A percentile compares a stretch with the other conserved stretches of the same genome.
Evolutionary conservation across 176 grass and related monocot genomes (phyloP).

Genomic region (Aegilops sharonensis): DNA sequence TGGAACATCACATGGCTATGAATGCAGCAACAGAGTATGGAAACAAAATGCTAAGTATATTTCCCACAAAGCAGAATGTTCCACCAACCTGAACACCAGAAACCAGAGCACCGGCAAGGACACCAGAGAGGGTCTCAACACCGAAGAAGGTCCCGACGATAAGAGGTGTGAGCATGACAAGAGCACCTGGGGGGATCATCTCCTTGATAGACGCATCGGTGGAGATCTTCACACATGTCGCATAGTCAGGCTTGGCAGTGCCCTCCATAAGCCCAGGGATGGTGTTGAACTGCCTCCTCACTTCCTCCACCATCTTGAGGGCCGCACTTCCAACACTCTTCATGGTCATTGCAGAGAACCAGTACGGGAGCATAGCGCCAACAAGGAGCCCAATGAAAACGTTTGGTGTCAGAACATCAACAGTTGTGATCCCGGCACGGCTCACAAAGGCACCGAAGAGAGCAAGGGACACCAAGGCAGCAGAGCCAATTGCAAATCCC

Average conservation of each 20-base stretch:
- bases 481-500: constrained; percentile 94
- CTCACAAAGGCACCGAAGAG: constrained; percentile 95
- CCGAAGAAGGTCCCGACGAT: constrained; percentile 83
- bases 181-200: constrained; percentile 89
- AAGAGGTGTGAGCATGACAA: constrained; percentile 90
- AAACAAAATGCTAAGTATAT: not conserved
- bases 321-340: constrained; percentile 93
- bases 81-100: constrained; percentile 82
- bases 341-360: constrained; percentile 99
- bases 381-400: constrained; percentile 90
- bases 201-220: constrained; percentile 95
- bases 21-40: not conserved
- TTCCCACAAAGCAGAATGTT: not conserved
- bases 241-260: constrained; percentile 81
- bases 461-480: constrained; percentile 89
- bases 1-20: not conserved
- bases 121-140: constrained; percentile 86
- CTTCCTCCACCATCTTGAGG: constrained; percentile 95
- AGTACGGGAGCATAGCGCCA: constrained; percentile 91
- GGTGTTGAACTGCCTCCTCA: constrained; percentile 79
- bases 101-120: constrained; percentile 88
- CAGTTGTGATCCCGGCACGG: constrained; percentile 60
- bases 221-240: constrained; percentile 92
- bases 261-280: constrained; percentile 92
- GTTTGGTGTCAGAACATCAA: constrained; percentile 86